Evolutionary conservation across 345 rosid genomes (phyloP), one percentile per base, ranked within the genome.

Genomic region (Aegle marmelos): DNA sequence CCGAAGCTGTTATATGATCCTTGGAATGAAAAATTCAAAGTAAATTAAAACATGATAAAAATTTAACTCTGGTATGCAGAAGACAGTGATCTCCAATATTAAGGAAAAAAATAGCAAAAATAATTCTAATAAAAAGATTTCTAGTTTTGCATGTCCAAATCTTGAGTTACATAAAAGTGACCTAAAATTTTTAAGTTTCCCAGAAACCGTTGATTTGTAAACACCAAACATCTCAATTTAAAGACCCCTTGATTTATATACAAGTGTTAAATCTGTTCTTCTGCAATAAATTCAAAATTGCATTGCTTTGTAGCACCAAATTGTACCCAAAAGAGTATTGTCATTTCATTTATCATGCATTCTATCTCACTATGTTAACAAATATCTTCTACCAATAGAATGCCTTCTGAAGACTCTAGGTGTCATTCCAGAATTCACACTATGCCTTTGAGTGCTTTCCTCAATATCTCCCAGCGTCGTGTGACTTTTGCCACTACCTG

Each of bases 401-500:
- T 57, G 92, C 99, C 98, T 93, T 94, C 70, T 91, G 99, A 71
- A 97, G 50, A 97, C 97, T 82, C 99, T 85, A 36, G 99, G 98
- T 3, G 96, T 97, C 93, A 97, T 97, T 71, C 98, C 98, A 64
- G 96, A 90, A 74, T 91, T 91, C 73, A 91, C 98, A 85, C 97
- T 94, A 66, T 97, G 99, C 61, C 99, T 89, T 74, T 97, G 88
- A 61, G 92, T 91, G 70, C 99, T 98, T 79, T 89, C 94, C 84
- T 94, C 99, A 27, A 94, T 93, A 83, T 93, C 99, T 80, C 99
- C 98, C 60, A 94, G 98, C 99, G 94, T 91, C 7, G 99, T 94
- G 83, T 93, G 97, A 61, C 98, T 97, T 83, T 97, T 94, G 60
- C 99, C 99, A 87, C 99, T 94, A 74, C 98, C 99, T 50, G 98